Conservation (phyloP, 2,329 filamentous ascomycete genomes). For the Aspergillus alliaceus region DNA sequence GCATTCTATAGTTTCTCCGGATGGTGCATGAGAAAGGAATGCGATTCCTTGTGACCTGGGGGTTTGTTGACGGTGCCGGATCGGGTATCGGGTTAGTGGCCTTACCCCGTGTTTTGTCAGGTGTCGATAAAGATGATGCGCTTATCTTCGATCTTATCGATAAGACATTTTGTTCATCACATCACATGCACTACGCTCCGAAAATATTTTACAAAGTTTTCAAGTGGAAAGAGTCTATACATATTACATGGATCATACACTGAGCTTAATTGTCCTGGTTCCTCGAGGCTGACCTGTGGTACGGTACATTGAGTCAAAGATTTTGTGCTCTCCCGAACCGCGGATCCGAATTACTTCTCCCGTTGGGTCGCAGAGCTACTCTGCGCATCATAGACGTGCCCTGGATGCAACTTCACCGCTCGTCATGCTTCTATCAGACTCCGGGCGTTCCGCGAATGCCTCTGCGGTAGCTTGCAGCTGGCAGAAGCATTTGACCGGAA, state of each 20-base stretch:
- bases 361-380: conserved; percentile 9
- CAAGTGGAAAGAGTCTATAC: no score
- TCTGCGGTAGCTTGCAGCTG: no score
- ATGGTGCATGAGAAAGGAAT: not conserved
- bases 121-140: no score
- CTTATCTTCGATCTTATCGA: not conserved
- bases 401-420: conserved; percentile 12
- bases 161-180: not conserved
- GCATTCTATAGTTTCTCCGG: not conserved
- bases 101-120: no score
- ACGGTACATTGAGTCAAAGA: not conserved
- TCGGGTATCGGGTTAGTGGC: not conserved
- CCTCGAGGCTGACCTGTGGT: not conserved
- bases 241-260: not conserved
- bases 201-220: no score
- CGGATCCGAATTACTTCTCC: not conserved
- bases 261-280: not conserved
- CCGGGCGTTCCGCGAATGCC: conserved; percentile 6
- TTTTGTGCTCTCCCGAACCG: not conserved
- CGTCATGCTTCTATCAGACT: conserved; percentile 11
- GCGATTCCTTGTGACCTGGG: not conserved
- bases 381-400: conserved; percentile 19
- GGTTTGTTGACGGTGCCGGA: not conserved
- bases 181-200: not conserved
- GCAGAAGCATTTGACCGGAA: no score